Percentiles rank a stretch among this genome's conserved stretches.
These are phyloP conservation scores for Rosellinia necatrix DNA, from an alignment of 2,329 filamentous ascomycete genomes.

Conservation along the genomic window DNA sequence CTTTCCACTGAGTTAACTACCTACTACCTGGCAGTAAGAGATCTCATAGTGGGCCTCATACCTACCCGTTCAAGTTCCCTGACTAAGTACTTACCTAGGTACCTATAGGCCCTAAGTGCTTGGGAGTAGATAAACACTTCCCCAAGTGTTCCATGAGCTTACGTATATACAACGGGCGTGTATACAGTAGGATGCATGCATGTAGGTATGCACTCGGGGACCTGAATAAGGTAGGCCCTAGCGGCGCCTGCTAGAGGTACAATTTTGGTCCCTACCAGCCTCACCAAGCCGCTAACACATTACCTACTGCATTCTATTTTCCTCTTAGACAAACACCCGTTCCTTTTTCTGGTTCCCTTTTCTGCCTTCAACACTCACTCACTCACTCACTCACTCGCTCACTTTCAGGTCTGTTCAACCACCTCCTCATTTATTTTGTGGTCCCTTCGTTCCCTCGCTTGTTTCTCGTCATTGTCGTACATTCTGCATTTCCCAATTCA, in stretches of 20 bases:
- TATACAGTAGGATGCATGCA: too few species aligned
- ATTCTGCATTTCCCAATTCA: background rate
- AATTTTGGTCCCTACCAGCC: constrained; percentile 2
- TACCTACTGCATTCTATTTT: background rate
- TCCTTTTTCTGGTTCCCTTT: background rate
- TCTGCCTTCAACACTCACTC: background rate
- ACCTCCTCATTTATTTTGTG: too few species aligned
- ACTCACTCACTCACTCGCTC: background rate
- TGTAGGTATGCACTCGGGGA: too few species aligned
- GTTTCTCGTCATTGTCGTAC: background rate
- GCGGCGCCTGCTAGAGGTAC: constrained; percentile 1
- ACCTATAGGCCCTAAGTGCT: too few species aligned
- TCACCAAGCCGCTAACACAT: background rate
- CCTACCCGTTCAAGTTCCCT: too few species aligned
- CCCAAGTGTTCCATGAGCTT: too few species aligned
- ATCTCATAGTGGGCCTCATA: too few species aligned
- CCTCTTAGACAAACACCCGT: background rate
- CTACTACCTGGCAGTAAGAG: too few species aligned
- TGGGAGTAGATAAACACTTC: too few species aligned
- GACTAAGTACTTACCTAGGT: too few species aligned
- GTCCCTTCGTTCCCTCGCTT: background rate
- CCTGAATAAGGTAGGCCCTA: background rate
- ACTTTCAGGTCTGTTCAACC: too few species aligned
- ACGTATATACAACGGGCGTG: background rate
- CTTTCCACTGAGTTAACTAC: background rate